These are phyloP conservation scores for Dysphania ambrosioides DNA, from an alignment of 148 eudicot genomes.

Conservation along the genomic window DNA sequence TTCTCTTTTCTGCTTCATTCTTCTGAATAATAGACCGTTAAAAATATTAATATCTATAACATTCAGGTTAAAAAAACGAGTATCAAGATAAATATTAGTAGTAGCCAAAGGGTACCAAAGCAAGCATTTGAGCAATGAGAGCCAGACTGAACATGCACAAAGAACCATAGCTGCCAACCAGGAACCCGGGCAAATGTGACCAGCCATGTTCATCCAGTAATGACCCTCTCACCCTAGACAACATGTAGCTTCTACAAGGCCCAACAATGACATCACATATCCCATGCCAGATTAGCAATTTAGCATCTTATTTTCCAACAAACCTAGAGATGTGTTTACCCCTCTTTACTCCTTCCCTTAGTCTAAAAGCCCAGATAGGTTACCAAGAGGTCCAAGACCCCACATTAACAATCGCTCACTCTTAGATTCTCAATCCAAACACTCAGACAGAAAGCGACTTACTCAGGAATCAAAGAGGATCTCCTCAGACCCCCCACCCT, in stretches of 20 bases:
- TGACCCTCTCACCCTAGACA: too few species aligned
- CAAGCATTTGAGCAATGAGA: not conserved
- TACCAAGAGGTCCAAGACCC: not conserved
- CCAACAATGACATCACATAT: not conserved
- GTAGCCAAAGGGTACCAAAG: not conserved
- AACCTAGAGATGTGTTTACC: not conserved
- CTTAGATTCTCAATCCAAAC: not conserved
- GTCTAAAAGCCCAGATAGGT: not conserved
- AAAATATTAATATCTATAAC: too few species aligned
- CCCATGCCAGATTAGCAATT: not conserved
- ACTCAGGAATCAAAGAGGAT: too few species aligned
- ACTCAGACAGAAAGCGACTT: not conserved
- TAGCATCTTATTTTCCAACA: not conserved
- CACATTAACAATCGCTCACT: not conserved
- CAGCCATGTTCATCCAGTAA: not conserved
- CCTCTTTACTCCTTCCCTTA: not conserved
- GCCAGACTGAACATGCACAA: not conserved
- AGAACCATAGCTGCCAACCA: not conserved
- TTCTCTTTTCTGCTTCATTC: conserved; percentile 58
- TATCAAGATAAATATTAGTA: not conserved
- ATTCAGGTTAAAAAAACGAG: not conserved
- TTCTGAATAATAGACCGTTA: too few species aligned
- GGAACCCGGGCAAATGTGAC: too few species aligned
- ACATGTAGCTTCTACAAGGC: too few species aligned
- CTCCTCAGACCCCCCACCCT: too few species aligned